Conservation (phyloP, 768 basidiomycete genomes). For the Hygrophorus pudorinus region DNA sequence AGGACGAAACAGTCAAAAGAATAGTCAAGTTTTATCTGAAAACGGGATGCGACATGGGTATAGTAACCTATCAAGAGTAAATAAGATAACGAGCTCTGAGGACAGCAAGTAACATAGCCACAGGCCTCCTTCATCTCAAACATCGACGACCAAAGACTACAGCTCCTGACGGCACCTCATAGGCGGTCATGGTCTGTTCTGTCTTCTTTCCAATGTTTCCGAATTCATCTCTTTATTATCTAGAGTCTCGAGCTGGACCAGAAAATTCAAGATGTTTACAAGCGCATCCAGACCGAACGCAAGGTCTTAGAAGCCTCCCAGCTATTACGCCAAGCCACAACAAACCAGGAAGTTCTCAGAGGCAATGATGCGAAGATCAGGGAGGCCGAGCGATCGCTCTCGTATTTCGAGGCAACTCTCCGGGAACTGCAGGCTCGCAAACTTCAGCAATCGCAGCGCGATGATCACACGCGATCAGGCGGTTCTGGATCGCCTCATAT, state of each 20-base stretch:
- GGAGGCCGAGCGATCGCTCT: constrained; percentile 74
- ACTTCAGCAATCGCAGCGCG: constrained; percentile 46
- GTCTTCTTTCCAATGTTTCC: constrained; percentile 5
- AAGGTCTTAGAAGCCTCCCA: constrained; percentile 85
- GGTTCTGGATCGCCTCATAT: constrained; percentile 36
- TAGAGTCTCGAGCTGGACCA: constrained; percentile 68
- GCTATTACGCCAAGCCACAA: constrained; percentile 70
- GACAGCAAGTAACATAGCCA: constrained; percentile 12
- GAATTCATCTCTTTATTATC: constrained; percentile 10
- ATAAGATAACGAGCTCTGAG: constrained; percentile 14
- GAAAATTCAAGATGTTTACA: constrained; percentile 88
- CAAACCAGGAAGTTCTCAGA: constrained; percentile 77
- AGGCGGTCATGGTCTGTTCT: constrained; percentile 12
- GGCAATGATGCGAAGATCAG: constrained; percentile 78
- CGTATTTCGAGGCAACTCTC: constrained; percentile 81
- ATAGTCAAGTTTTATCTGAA: too few relatives aligned
- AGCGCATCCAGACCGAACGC: constrained; percentile 85
- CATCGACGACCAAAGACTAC: not conserved
- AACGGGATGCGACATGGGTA: constrained; percentile 8
- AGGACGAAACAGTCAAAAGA: not conserved
- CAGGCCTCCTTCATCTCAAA: not conserved
- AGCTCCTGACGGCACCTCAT: not conserved
- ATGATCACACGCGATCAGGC: constrained; percentile 46
- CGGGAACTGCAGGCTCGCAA: constrained; percentile 76
- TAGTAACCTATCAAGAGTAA: constrained; percentile 1